Conservation (phyloP, 768 basidiomycete species). For the Xerocomus brunneocitrinus region DNA sequence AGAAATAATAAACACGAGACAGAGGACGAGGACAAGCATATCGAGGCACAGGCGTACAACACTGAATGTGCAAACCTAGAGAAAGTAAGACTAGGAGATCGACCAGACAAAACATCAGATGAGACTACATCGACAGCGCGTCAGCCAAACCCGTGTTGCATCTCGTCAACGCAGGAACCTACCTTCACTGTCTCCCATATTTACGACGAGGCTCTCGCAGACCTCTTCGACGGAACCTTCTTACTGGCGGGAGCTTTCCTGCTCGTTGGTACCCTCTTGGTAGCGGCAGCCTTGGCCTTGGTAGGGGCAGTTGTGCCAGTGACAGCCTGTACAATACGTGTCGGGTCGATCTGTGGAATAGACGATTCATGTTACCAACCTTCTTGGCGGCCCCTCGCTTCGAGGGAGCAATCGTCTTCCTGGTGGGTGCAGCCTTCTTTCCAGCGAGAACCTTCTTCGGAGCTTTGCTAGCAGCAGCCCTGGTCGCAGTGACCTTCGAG, state of each 20-base stretch:
- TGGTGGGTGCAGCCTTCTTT: slow-evolving; percentile 31
- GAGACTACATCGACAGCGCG: background rate
- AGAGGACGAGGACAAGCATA: slow-evolving; percentile 18
- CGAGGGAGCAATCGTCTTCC: slow-evolving; percentile 39
- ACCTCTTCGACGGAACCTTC: slow-evolving; percentile 21
- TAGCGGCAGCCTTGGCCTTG: slow-evolving; percentile 28
- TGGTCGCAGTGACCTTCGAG: slow-evolving; percentile 18
- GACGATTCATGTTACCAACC: slow-evolving; percentile 31
- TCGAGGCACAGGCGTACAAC: slow-evolving; percentile 29
- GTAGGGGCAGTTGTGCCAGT: slow-evolving; percentile 45
- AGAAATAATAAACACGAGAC: slow-evolving; percentile 19
- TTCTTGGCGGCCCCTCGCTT: slow-evolving; percentile 62
- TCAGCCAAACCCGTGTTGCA: background rate
- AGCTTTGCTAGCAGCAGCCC: slow-evolving; percentile 17
- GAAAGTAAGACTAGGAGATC: slow-evolving; percentile 8
- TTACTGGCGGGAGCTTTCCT: slow-evolving; percentile 25
- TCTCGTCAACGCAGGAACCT: background rate
- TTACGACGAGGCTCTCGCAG: slow-evolving; percentile 19
- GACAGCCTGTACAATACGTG: slow-evolving; percentile 36
- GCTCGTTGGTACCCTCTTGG: slow-evolving; percentile 31
- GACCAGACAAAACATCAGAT: background rate
- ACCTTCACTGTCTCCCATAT: slow-evolving; percentile 5
- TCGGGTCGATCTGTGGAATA: background rate
- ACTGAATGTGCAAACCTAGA: slow-evolving; percentile 9
- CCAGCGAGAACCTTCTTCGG: slow-evolving; percentile 33